These are phyloP conservation scores for Puya raimondii DNA, from an alignment of 176 grass and related monocot genomes.

Conservation along the genomic window DNA sequence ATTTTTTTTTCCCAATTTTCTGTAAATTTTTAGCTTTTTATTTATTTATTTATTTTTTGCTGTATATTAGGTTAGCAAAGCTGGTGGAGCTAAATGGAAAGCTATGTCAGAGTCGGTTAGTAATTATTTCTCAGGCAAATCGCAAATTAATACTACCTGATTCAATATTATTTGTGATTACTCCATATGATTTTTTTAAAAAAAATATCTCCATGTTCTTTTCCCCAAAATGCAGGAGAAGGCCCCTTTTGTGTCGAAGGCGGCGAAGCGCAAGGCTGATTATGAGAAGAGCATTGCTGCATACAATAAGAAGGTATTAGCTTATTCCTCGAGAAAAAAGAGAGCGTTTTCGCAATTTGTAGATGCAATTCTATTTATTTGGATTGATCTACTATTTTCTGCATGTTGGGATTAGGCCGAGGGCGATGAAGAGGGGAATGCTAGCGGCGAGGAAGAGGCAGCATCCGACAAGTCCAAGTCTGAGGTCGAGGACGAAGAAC, in stretches of 20 bases:
- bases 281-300: conserved; percentile 30
- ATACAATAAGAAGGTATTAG: conserved; percentile 22
- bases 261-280: conserved; percentile 30
- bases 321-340: neutral
- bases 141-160: no score
- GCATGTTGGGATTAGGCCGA: conserved; percentile 10
- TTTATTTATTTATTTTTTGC: neutral
- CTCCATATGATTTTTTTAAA: neutral
- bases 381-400: neutral
- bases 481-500: conserved; percentile 37
- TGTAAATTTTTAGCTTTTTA: neutral
- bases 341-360: neutral
- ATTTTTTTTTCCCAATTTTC: neutral
- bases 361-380: neutral
- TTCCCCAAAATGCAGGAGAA: conserved; percentile 26
- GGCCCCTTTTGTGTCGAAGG: conserved; percentile 24
- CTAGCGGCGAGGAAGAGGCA: conserved; percentile 21
- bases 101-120: conserved; percentile 31
- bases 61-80: conserved; percentile 35
- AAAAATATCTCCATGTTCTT: neutral
- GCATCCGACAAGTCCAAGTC: conserved; percentile 41
- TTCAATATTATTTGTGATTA: no score
- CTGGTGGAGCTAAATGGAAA: conserved; percentile 41
- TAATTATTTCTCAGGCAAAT: neutral
- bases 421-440: conserved; percentile 2